Percentiles rank a stretch among this genome's conserved stretches.
These are phyloP conservation scores for Podospora anserina DNA, from an alignment of 495 filamentous ascomycete genomes.

Conservation along the genomic window DNA sequence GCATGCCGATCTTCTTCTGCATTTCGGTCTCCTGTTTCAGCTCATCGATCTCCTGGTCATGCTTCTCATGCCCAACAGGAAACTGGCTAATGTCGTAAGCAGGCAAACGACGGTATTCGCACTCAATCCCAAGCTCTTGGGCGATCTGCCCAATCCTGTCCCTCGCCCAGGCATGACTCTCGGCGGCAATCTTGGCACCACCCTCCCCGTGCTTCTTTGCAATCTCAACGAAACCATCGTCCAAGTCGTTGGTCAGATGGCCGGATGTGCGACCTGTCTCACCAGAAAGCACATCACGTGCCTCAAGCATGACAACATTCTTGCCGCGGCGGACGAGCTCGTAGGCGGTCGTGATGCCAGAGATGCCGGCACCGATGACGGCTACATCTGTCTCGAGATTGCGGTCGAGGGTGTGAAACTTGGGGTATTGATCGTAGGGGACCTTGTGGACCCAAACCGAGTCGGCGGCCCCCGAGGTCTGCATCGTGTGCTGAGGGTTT, in stretches of 20 bases:
- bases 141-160: constrained; percentile 49
- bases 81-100: constrained; percentile 45
- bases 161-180: constrained; percentile 54
- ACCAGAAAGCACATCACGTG: constrained; percentile 51
- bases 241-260: constrained; percentile 52
- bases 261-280: constrained; percentile 55
- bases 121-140: constrained; percentile 49
- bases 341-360: constrained; percentile 53
- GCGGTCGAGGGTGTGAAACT: constrained; percentile 41
- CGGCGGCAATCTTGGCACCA: constrained; percentile 49
- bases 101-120: constrained; percentile 51
- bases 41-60: constrained; percentile 38
- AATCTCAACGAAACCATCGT: constrained; percentile 51
- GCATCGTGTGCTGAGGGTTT: constrained; percentile 34
- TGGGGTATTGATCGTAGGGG: constrained; percentile 46
- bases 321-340: constrained; percentile 52
- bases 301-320: constrained; percentile 52
- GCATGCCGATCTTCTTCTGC: constrained; percentile 42
- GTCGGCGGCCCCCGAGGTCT: constrained; percentile 50
- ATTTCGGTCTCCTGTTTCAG: constrained; percentile 42
- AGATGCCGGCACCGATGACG: constrained; percentile 56
- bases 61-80: constrained; percentile 32
- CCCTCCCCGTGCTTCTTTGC: constrained; percentile 49
- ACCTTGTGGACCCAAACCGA: constrained; percentile 53
- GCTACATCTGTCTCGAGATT: constrained; percentile 46